Conservation (phyloP, 345 rosid species). For the Citrus medica region DNA sequence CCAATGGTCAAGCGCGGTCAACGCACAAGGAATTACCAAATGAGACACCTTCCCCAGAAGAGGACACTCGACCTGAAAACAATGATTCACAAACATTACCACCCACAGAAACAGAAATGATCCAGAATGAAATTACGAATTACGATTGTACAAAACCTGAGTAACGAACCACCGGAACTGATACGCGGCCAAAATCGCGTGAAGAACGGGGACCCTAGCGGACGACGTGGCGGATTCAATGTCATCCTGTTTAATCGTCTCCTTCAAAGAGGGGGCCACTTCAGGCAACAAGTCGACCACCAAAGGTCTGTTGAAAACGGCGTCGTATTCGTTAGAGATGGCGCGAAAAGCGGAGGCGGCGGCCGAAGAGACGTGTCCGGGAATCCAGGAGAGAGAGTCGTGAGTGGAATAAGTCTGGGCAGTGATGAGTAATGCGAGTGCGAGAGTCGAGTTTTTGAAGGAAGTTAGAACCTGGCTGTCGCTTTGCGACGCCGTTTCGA, state of each 20-base stretch:
- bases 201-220: conserved; percentile 58
- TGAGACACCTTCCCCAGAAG: conserved; percentile 54
- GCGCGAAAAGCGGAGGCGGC: conserved; percentile 38
- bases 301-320: conserved; percentile 25
- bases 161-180: conserved; percentile 86
- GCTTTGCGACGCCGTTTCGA: conserved; percentile 22
- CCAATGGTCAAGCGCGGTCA: conserved; percentile 93
- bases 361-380: conserved; percentile 24
- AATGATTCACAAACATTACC: neutral
- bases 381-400: conserved; percentile 74
- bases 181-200: conserved; percentile 60
- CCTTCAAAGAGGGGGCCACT: conserved; percentile 57
- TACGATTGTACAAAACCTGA: conserved; percentile 42
- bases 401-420: conserved; percentile 44
- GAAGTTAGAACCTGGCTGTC: conserved; percentile 18
- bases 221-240: conserved; percentile 56
- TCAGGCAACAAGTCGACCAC: conserved; percentile 51
- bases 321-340: conserved; percentile 34
- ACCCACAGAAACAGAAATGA: neutral
- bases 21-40: conserved; percentile 85
- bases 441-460: conserved; percentile 52
- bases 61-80: conserved; percentile 51
- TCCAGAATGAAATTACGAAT: neutral
- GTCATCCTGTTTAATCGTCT: conserved; percentile 45
- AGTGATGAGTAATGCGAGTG: conserved; percentile 62